Conservation (phyloP, 1,139 yeast genomes). For the Martiniozyma asiatica region DNA sequence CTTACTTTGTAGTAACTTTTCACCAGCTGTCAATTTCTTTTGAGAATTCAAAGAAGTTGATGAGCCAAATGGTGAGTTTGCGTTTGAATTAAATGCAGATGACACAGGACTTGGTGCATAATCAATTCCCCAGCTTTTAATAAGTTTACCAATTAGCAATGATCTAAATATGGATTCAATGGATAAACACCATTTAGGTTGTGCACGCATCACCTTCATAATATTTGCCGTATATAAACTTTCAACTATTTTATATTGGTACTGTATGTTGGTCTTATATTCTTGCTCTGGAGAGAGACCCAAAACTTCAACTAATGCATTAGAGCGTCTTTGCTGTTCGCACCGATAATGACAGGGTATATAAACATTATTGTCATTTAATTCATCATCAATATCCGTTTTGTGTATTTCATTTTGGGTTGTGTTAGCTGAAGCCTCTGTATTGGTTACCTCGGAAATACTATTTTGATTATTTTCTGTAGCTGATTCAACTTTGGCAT, state of each 20-base stretch:
- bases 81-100: not conserved
- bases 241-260: conserved; percentile 13
- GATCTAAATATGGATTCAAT: conserved; percentile 43
- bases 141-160: conserved; percentile 30
- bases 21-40: conserved; percentile 4
- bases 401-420: no score
- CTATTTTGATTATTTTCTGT: no score
- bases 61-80: not conserved
- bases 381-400: not conserved
- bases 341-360: conserved; percentile 49
- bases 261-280: no score
- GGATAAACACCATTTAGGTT: conserved; percentile 50
- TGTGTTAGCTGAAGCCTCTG: no score
- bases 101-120: not conserved
- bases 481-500: not conserved
- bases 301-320: no score
- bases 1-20: conserved; percentile 1
- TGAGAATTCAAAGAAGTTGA: conserved; percentile 2
- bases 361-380: conserved; percentile 2
- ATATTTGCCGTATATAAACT: conserved; percentile 33
- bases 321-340: no score
- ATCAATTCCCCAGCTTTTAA: conserved; percentile 9
- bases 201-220: conserved; percentile 34
- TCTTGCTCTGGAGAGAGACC: no score
- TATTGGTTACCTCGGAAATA: no score